A percentile compares a stretch with the other conserved stretches of the same genome.
Evolutionary conservation across 2,329 filamentous ascomycete genomes (phyloP).

Genomic region (Aspergillus sp.): DNA sequence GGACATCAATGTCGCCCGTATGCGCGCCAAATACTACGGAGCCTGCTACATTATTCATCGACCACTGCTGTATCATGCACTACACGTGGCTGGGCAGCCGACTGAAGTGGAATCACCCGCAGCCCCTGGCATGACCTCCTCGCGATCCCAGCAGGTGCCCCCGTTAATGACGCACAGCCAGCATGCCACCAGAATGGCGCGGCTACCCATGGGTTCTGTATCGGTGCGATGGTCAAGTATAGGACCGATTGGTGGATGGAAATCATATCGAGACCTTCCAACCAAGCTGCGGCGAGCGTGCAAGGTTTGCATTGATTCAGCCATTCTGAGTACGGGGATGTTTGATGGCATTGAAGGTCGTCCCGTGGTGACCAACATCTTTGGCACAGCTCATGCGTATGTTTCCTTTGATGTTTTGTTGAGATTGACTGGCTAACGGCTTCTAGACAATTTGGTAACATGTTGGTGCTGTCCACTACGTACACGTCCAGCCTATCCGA

Average conservation of each 20-base stretch:
- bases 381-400: conserved; percentile 93
- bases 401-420: too few species aligned
- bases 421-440: too few species aligned
- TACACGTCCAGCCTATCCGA: conserved; percentile 58
- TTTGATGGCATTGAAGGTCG: conserved; percentile 60
- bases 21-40: conserved; percentile 92
- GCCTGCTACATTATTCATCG: conserved; percentile 83
- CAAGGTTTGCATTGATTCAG: conserved; percentile 57
- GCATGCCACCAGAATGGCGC: conserved; percentile 22
- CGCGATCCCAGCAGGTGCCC: conserved; percentile 30
- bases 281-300: conserved; percentile 48
- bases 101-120: conserved; percentile 26
- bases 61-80: conserved; percentile 58
- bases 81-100: conserved; percentile 41
- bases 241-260: conserved; percentile 1
- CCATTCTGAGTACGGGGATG: conserved; percentile 75
- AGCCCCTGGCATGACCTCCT: conserved; percentile 16
- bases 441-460: conserved; percentile 86
- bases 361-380: conserved; percentile 87
- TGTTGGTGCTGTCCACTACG: conserved; percentile 76
- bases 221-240: conserved; percentile 6
- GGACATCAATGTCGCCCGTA: conserved; percentile 72
- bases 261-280: conserved; percentile 22
- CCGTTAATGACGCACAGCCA: conserved; percentile 25
- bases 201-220: conserved; percentile 26